Evolutionary conservation across 1,139 yeast genomes (phyloP).

Genomic region (Spathaspora sp.): DNA sequence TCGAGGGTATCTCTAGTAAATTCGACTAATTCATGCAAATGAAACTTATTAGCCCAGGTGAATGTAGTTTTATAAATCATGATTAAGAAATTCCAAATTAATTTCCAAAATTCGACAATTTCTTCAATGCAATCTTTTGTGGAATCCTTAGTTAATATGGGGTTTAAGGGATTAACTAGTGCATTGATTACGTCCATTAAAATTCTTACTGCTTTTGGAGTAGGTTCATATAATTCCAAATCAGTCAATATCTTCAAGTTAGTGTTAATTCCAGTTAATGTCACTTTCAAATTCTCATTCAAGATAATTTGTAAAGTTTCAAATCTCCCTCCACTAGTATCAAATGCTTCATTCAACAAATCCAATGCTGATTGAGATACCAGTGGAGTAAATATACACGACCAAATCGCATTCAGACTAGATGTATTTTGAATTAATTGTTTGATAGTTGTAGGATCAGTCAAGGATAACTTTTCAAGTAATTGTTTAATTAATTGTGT

Average conservation of each 20-base stretch:
- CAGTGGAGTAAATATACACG: slow-evolving; percentile 62
- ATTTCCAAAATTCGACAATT: slow-evolving; percentile 56
- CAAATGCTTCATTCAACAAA: slow-evolving; percentile 73
- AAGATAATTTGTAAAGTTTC: slow-evolving; percentile 68
- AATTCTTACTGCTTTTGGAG: slow-evolving; percentile 72
- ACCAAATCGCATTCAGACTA: slow-evolving; percentile 61
- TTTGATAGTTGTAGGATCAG: slow-evolving; percentile 46
- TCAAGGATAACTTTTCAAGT: slow-evolving; percentile 35
- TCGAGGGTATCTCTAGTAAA: slow-evolving; percentile 88
- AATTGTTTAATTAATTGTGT: slow-evolving; percentile 23
- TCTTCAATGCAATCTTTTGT: slow-evolving; percentile 7
- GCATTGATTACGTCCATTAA: slow-evolving; percentile 71
- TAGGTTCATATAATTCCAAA: slow-evolving; percentile 64
- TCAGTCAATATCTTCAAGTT: slow-evolving; percentile 47
- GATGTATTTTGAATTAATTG: slow-evolving; percentile 21
- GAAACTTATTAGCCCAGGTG: slow-evolving; percentile 68
- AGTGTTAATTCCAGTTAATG: slow-evolving; percentile 47
- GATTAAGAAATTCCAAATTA: slow-evolving; percentile 69
- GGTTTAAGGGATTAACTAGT: slow-evolving; percentile 65
- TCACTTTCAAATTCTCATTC: slow-evolving; percentile 38
- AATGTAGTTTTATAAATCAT: slow-evolving; percentile 69
- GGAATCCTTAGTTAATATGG: slow-evolving; percentile 27
- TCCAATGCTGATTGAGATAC: slow-evolving; percentile 70
- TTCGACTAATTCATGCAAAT: slow-evolving; percentile 60
- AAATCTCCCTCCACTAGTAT: slow-evolving; percentile 59